phyloP scores from a whole-genome alignment of 345 rosid species.

The Melaleuca alternifolia region DNA sequence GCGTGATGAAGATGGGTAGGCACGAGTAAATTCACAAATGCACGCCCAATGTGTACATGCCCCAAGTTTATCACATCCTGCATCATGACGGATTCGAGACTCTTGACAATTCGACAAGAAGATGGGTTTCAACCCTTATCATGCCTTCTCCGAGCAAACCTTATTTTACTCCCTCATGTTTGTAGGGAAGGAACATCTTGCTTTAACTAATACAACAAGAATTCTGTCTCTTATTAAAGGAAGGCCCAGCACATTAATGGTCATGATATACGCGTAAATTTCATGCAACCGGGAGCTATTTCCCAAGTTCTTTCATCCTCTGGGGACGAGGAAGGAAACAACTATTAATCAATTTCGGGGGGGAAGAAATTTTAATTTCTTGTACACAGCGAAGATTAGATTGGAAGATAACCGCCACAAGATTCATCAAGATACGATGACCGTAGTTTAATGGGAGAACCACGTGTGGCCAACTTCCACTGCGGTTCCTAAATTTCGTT shows the following conservation, averaged over 20 bases:
- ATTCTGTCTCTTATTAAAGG: not conserved
- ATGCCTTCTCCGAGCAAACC: not conserved
- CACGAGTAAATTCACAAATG: not conserved
- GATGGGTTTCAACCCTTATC: not conserved
- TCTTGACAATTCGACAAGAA: not conserved
- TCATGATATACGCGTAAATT: not conserved
- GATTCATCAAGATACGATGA: slow-evolving; percentile 1
- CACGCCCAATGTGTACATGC: not conserved
- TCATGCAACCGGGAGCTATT: not conserved
- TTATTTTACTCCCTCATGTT: not conserved
- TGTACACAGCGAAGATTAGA: not conserved
- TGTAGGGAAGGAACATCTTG: not conserved
- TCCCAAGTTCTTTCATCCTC: not conserved
- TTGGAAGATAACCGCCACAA: slow-evolving; percentile 10
- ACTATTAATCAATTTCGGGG: not conserved
- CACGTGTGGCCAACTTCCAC: slow-evolving; percentile 8
- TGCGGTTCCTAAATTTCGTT: slow-evolving; percentile 2
- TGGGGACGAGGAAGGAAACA: not conserved
- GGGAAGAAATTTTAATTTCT: not conserved
- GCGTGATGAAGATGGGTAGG: not conserved
- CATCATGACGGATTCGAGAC: not conserved
- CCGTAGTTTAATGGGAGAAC: not conserved
- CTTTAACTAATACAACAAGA: not conserved
- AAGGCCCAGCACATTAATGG: not conserved
- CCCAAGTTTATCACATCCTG: no score